A percentile compares a stretch with the other conserved stretches of the same genome.
phyloP scores from a whole-genome alignment of 2,329 filamentous ascomycete species.

The Zelopaecilomyces penicillatus region DNA sequence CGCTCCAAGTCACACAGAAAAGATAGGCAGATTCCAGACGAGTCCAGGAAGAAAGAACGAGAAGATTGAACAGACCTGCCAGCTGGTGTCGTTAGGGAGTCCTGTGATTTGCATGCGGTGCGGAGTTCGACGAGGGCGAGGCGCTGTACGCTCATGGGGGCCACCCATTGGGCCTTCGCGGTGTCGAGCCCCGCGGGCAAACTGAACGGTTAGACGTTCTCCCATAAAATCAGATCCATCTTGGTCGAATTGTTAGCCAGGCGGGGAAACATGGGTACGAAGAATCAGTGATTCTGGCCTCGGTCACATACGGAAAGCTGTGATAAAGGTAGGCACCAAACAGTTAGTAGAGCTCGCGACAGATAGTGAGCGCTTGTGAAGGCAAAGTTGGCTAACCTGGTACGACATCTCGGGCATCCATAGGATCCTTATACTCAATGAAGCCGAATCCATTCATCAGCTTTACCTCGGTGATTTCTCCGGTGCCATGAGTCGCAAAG shows the following conservation, averaged over 20 bases:
- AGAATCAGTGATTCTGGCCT: slow-evolving; percentile 4
- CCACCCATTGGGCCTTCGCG: slow-evolving; percentile 35
- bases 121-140: slow-evolving; percentile 83
- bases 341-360: slow-evolving; percentile 12
- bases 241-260: slow-evolving; percentile 32
- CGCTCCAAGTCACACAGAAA: slow-evolving; percentile 22
- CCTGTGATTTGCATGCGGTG: slow-evolving; percentile 97
- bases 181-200: slow-evolving; percentile 74
- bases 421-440: slow-evolving; percentile 97
- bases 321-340: slow-evolving; percentile 11
- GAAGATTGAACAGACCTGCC: slow-evolving; percentile 89
- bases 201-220: slow-evolving; percentile 94
- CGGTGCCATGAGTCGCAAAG: slow-evolving; percentile 91
- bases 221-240: slow-evolving; percentile 98
- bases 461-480: slow-evolving; percentile 98
- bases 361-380: not conserved
- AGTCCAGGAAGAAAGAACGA: slow-evolving; percentile 45
- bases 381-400: slow-evolving; percentile 59
- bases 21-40: slow-evolving; percentile 25
- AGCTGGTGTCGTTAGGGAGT: slow-evolving; percentile 96
- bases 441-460: slow-evolving; percentile 99
- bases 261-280: slow-evolving; percentile 3
- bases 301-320: slow-evolving; percentile 54
- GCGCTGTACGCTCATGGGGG: slow-evolving; percentile 48
- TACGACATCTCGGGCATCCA: slow-evolving; percentile 97